Percentiles rank a stretch among this genome's conserved stretches.
phyloP scores from a whole-genome alignment of 208 protist species.

The Trypanosoma conorhini region DNA sequence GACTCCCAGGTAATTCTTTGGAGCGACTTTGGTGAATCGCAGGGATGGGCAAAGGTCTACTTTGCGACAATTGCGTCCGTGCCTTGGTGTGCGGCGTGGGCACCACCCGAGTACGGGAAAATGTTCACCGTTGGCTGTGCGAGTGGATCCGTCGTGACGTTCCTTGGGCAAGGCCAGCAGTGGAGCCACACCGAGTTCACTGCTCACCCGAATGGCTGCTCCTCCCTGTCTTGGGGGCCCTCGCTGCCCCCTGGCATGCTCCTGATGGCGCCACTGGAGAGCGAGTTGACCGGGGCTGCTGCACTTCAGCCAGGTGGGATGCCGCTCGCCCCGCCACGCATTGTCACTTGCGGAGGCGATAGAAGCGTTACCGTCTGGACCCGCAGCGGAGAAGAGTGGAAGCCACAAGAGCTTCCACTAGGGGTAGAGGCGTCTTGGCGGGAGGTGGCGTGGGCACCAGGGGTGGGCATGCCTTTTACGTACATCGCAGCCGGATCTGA shows the following conservation, averaged over 20 bases:
- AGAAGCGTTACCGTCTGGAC: constrained; percentile 63
- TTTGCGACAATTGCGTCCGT: constrained; percentile 35
- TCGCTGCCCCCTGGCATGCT: constrained; percentile 68
- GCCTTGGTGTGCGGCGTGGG: constrained; percentile 74
- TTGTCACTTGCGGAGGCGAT: constrained; percentile 77
- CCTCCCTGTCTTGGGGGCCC: constrained; percentile 62
- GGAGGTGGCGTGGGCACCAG: constrained; percentile 81
- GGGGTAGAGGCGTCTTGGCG: constrained; percentile 48
- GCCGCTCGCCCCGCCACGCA: constrained; percentile 56
- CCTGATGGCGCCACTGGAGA: constrained; percentile 64
- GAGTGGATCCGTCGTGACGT: constrained; percentile 64
- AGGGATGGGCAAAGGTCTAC: constrained; percentile 69
- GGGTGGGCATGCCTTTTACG: constrained; percentile 73
- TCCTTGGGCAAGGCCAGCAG: constrained; percentile 53
- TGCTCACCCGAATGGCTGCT: constrained; percentile 53
- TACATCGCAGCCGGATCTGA: constrained; percentile 82
- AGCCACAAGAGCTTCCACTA: constrained; percentile 43
- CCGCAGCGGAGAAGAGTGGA: constrained; percentile 48
- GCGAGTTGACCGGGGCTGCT: constrained; percentile 23
- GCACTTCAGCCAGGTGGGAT: constrained; percentile 9
- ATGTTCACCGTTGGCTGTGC: constrained; percentile 78
- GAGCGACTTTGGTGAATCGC: constrained; percentile 42
- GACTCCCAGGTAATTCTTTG: constrained; percentile 56
- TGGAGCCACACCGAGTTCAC: constrained; percentile 65
- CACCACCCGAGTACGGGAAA: constrained; percentile 75